Base-by-base conservation (phyloP, 23 red algal species). In the Chondrus crispus region DNA sequence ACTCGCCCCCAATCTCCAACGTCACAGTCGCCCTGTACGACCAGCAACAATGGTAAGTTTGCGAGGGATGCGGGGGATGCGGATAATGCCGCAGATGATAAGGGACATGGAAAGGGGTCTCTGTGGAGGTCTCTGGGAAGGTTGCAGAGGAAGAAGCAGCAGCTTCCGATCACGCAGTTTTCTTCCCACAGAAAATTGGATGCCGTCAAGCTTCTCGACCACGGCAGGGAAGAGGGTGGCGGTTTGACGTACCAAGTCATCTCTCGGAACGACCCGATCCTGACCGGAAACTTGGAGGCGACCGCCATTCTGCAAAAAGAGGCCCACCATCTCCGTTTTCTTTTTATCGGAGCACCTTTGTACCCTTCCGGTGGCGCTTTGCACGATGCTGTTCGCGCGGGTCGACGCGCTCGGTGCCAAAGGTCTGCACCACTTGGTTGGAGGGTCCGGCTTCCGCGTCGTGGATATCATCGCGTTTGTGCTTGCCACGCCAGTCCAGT, bases 401-500 rank as follows among this genome's bases (percentile, higher is more conserved):
- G 20, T 48, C 16, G 30, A 87, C 18, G 19, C 78, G 18, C 85
- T 60, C 41, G 41, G 18, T 45, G 47, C 71, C 4, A 36, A 40
- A 4, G 14, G 28, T n/a, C 75, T 53, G 2, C 50, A 86, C 18
- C 16, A 52, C 3, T 43, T 35, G 24, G 85, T 87, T 22, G 80
- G 12, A 22, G 58, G 40, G 7, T 74, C 81, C 36, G 4, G 16
- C 9, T 42, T 93, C 20, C 70, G 44, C 8, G 30, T 93, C 1
- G 55, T 45, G 10, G 53, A 85, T 36, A 11, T 92, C 35, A 70
- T 93, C 2, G 42, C 70, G 46, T 85, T 69, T 33, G 48, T 87
- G 76, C 62, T 95, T 3, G 72, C 93, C 35, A 91, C 82, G 20
- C 77, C 78, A 29, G 85, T 95, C 14, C 93, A 95, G 83, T 82